Percentiles rank a stretch among this genome's conserved stretches.
phyloP scores from a whole-genome alignment of 345 rosid species.

The Eucalyptus virginea region DNA sequence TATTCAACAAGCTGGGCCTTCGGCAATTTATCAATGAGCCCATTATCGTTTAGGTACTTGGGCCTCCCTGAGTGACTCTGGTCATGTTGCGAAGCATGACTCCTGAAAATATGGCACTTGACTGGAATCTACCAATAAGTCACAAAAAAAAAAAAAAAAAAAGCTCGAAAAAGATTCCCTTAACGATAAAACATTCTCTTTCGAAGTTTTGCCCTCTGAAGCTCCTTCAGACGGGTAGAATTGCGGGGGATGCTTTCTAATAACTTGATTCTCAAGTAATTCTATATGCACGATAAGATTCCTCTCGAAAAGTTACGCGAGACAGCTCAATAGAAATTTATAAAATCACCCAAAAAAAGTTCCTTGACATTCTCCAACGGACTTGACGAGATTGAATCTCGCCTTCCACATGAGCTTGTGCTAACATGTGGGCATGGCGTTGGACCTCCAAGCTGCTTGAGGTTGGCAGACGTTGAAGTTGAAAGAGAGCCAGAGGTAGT shows the following conservation, averaged over 20 bases:
- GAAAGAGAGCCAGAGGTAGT: neutral
- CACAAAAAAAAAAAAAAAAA: too few species aligned
- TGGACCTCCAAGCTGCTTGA: neutral
- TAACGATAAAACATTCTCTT: neutral
- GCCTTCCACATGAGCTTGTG: neutral
- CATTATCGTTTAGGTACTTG: neutral
- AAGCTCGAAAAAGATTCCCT: neutral
- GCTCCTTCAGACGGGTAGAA: neutral
- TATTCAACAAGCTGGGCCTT: neutral
- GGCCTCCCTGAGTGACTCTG: neutral
- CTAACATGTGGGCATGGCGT: neutral
- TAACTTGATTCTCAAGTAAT: neutral
- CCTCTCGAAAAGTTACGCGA: neutral
- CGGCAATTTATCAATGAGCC: neutral
- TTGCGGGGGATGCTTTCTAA: too few species aligned
- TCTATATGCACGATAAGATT: neutral
- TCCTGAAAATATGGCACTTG: neutral
- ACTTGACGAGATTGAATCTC: too few species aligned
- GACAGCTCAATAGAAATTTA: too few species aligned
- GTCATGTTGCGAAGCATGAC: neutral
- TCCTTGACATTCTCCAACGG: accelerated
- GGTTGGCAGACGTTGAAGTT: neutral
- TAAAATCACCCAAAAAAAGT: too few species aligned
- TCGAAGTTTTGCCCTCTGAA: neutral
- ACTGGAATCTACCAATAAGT: neutral